phyloP scores from a whole-genome alignment of 2,329 filamentous ascomycete genomes.

The Neofusicoccum sp. region DNA sequence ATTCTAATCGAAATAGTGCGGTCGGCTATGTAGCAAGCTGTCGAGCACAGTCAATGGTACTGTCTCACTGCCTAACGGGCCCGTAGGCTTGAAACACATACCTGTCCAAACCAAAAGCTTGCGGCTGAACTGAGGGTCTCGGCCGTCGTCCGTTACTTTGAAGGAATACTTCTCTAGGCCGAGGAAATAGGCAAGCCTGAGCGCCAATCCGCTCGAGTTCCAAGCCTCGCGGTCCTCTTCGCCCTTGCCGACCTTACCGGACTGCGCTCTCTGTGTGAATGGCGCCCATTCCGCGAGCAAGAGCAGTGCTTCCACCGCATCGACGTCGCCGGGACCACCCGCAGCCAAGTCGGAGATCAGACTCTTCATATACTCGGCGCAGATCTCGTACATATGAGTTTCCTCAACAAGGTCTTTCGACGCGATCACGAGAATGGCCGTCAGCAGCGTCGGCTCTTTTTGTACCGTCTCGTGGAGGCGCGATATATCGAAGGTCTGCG shows the following conservation, averaged over 20 bases:
- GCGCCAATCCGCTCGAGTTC: slow-evolving; percentile 74
- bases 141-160: slow-evolving; percentile 61
- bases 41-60: neutral
- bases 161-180: slow-evolving; percentile 71
- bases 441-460: slow-evolving; percentile 68
- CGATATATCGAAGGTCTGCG: slow-evolving; percentile 58
- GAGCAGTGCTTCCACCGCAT: slow-evolving; percentile 70
- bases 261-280: slow-evolving; percentile 62
- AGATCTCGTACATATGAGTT: slow-evolving; percentile 65
- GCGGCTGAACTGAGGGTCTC: slow-evolving; percentile 62
- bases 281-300: slow-evolving; percentile 75
- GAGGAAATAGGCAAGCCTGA: slow-evolving; percentile 71
- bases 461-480: slow-evolving; percentile 59
- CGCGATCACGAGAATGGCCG: slow-evolving; percentile 70
- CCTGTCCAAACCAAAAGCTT: slow-evolving; percentile 70
- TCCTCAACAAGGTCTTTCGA: slow-evolving; percentile 71
- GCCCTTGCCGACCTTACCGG: slow-evolving; percentile 67
- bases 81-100: slow-evolving; percentile 18
- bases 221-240: slow-evolving; percentile 75
- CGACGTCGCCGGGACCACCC: slow-evolving; percentile 67
- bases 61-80: neutral
- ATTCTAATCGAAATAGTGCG: slow-evolving; percentile 70
- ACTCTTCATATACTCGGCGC: slow-evolving; percentile 70
- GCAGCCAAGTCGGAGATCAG: slow-evolving; percentile 68
- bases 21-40: slow-evolving; percentile 67